Evolutionary conservation across 305 asterid species (phyloP).

Genomic region (Fraxinus greggii): DNA sequence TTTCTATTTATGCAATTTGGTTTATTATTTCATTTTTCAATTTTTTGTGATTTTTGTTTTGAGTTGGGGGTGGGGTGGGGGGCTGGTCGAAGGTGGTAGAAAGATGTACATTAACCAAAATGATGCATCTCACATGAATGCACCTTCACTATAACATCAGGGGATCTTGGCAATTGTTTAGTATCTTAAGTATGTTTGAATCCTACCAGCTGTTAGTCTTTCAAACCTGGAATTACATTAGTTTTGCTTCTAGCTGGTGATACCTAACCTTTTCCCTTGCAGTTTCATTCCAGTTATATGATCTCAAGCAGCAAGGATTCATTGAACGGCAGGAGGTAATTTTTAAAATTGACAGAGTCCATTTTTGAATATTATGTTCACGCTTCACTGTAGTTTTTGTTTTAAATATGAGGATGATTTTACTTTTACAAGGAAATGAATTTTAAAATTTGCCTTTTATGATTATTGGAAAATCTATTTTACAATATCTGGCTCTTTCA

Average conservation of each 20-base stretch:
- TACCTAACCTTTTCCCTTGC: conserved; percentile 26
- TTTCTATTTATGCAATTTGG: neutral
- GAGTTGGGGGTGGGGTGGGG: neutral
- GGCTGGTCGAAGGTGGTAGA: neutral
- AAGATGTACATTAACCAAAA: conserved; percentile 9
- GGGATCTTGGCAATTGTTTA: neutral
- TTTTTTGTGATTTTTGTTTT: neutral
- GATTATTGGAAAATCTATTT: neutral
- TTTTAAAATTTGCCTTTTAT: neutral
- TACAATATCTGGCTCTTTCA: neutral
- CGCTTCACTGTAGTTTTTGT: neutral
- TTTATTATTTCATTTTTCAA: neutral
- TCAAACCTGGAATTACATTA: neutral
- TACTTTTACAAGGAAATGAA: neutral
- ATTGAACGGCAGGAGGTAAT: conserved; percentile 86
- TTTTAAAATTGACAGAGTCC: neutral
- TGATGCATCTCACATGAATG: neutral
- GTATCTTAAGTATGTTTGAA: neutral
- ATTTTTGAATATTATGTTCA: neutral
- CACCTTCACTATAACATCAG: neutral
- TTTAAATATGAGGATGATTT: neutral
- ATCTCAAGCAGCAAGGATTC: conserved; percentile 92
- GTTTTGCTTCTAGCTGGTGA: conserved; percentile 28
- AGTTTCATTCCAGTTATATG: conserved; percentile 90
- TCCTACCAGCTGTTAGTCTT: neutral